Evolutionary conservation across 768 basidiomycete species (phyloP).

Genomic region (Podaxis sp.): DNA sequence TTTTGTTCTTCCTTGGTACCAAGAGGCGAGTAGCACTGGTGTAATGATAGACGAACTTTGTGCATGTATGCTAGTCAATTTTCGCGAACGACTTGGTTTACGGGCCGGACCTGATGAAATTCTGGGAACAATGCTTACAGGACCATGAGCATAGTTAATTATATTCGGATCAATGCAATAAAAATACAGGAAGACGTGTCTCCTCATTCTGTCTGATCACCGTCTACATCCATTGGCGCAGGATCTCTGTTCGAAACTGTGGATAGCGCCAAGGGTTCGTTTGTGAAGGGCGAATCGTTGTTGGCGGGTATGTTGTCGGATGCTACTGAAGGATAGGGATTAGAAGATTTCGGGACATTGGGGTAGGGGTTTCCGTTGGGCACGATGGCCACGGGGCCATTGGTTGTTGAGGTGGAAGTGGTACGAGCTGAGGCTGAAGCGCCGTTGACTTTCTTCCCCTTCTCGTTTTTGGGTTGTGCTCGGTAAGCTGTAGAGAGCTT

Average conservation of each 20-base stretch:
- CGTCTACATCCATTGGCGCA: constrained; percentile 18
- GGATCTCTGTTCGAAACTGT: not conserved
- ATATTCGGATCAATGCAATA: not conserved
- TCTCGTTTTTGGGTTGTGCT: constrained; percentile 61
- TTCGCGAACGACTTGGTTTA: not conserved
- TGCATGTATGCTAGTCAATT: not conserved
- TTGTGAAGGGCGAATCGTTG: constrained; percentile 8
- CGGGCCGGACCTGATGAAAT: not conserved
- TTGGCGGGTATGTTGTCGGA: not conserved
- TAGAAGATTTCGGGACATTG: constrained; percentile 3
- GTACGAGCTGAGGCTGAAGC: constrained; percentile 17
- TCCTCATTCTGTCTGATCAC: not conserved
- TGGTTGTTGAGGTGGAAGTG: constrained; percentile 24
- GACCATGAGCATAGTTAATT: not conserved
- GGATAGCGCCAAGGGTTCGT: not conserved
- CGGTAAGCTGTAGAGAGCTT: constrained; percentile 52
- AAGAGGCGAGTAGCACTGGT: not conserved
- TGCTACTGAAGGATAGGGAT: constrained; percentile 9
- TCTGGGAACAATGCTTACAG: not conserved
- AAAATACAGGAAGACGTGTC: not conserved
- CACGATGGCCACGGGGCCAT: constrained; percentile 14
- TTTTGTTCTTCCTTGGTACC: constrained; percentile 4
- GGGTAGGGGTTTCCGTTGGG: constrained; percentile 7
- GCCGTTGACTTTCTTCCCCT: constrained; percentile 42
- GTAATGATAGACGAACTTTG: not conserved